phyloP scores from a whole-genome alignment of 208 protist species.

The Tritrichomonas musculus region DNA sequence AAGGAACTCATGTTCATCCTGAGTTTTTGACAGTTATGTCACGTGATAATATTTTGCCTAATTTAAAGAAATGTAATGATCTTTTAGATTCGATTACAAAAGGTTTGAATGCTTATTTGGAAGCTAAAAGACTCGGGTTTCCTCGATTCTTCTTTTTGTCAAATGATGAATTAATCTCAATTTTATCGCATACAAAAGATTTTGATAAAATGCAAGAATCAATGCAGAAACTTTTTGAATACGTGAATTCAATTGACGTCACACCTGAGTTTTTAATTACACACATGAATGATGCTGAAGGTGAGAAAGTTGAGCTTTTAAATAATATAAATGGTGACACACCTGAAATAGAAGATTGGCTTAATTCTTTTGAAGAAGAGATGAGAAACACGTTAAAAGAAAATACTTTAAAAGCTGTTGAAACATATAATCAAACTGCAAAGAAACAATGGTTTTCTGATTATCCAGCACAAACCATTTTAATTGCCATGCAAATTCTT shows the following conservation, averaged over 20 bases:
- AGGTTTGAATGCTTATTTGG: conserved; percentile 70
- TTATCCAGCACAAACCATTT: conserved; percentile 76
- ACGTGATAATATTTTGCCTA: conserved; percentile 75
- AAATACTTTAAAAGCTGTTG: not conserved
- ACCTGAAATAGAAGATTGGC: conserved; percentile 87
- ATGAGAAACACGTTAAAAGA: conserved; percentile 38
- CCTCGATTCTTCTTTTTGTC: conserved; percentile 83
- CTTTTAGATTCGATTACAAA: conserved; percentile 74
- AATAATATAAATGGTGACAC: conserved; percentile 35
- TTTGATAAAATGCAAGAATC: conserved; percentile 86
- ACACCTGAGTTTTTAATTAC: conserved; percentile 66
- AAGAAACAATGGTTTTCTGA: conserved; percentile 77
- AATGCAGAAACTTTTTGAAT: conserved; percentile 92
- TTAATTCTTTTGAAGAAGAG: conserved; percentile 77
- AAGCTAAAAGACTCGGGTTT: conserved; percentile 67
- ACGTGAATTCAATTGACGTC: conserved; percentile 61
- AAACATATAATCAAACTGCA: conserved; percentile 46
- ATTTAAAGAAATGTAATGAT: conserved; percentile 66
- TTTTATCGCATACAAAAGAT: conserved; percentile 87
- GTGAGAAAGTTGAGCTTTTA: conserved; percentile 43
- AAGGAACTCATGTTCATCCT: conserved; percentile 27
- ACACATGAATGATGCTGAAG: conserved; percentile 51
- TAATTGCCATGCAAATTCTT: conserved; percentile 74
- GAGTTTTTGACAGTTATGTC: conserved; percentile 74
- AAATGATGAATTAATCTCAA: conserved; percentile 90